Evolutionary conservation across 208 protist genomes (phyloP), one percentile per base, ranked within the genome.

Genomic region (Trypanosoma lewisi): DNA sequence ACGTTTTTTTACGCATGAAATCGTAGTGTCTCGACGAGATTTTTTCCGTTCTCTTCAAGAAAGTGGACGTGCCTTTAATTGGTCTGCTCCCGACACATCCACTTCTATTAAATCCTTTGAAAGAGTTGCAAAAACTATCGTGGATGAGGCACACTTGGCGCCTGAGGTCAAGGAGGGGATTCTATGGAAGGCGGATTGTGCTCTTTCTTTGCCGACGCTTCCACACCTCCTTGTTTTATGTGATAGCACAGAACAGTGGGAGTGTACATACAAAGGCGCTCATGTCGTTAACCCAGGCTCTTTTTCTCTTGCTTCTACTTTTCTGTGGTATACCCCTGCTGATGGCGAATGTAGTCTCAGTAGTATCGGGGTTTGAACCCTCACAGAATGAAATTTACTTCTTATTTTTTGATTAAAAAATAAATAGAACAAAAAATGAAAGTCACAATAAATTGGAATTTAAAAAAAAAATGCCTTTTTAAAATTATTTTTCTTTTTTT

Each of bases 321-420:
- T 96, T 73, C 53, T 96, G 42, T 96, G 90, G 87, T 94, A 96
- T 68, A 96, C 90, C 0, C 90, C 85, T 48, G 62, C 79, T 5
- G 90, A 96, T 65, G 83, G 83, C 27, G 87, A 92, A 68, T 93
- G 85, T 57, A 85, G 75, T 55, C 74, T 96, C 7, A 96, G 76
- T 67, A 89, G 69, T 33, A 53, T 95, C 11, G 82, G 89, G n/a
- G 17, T 76, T 48, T 48, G 41, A 59, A 37, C 58, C 2, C 33
- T 19, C 25, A 37, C 51, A 23, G 1, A 50, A 11, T 31, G 36
- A 41, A 36, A 31, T 62, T 17, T 51, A 25, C 21, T 21, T n/a
- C 21, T 51, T 21, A 8, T 51, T 23, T 51, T 11, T 25, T 27
- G 12, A 8, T 51, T 25, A 25, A 51, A 51, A 25, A 25, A n/a